These are phyloP conservation scores for Ceratocystis diversiconidia DNA, from an alignment of 2,329 filamentous ascomycete genomes.

Conservation along the genomic window DNA sequence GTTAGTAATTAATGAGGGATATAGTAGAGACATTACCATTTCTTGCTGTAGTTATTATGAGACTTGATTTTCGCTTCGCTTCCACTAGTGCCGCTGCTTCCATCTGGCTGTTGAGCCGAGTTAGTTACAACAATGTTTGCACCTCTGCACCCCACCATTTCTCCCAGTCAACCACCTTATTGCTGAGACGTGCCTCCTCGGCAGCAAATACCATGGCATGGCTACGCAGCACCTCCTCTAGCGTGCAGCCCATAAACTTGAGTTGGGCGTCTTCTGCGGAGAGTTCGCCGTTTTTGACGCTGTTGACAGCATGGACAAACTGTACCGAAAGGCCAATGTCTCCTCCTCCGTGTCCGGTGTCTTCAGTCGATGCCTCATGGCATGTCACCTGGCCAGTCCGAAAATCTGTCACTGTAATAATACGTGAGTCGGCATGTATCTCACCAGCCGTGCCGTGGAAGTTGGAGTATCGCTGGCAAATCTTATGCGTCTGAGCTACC, in stretches of 20 bases:
- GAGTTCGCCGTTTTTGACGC: constrained; percentile 58
- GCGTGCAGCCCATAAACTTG: constrained; percentile 61
- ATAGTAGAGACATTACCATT: background rate
- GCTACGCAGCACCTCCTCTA: constrained; percentile 77
- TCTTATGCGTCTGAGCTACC: constrained; percentile 76
- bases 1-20: background rate
- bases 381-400: constrained; percentile 30
- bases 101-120: background rate
- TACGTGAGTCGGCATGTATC: constrained; percentile 66
- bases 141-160: constrained; percentile 52
- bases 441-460: constrained; percentile 82
- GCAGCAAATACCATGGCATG: constrained; percentile 91
- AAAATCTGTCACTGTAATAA: constrained; percentile 37
- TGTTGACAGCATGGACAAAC: constrained; percentile 70
- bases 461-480: constrained; percentile 72
- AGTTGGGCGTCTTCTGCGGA: constrained; percentile 56
- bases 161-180: constrained; percentile 58
- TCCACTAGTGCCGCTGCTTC: background rate
- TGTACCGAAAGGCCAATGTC: constrained; percentile 54
- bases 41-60: background rate
- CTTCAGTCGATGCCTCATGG: constrained; percentile 27
- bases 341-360: constrained; percentile 29
- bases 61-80: background rate
- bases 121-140: constrained; percentile 19
- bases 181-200: constrained; percentile 62